phyloP scores from a whole-genome alignment of 1,139 yeast species.

The Saccharomyces hybrid region DNA sequence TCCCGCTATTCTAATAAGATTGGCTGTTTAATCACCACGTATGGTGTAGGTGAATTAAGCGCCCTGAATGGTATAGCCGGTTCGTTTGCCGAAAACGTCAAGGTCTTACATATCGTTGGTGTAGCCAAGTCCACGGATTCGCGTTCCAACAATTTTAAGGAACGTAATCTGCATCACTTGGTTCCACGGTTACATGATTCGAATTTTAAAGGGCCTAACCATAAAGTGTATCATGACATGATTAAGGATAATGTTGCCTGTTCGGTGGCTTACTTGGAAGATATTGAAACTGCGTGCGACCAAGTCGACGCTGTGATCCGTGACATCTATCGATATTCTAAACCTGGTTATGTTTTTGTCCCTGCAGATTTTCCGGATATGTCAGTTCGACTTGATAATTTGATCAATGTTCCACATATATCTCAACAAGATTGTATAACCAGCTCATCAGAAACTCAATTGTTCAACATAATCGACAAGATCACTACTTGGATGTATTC shows the following conservation, averaged over 20 bases:
- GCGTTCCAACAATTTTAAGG: constrained; percentile 24
- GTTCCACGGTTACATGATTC: constrained; percentile 51
- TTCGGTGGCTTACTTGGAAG: constrained; percentile 47
- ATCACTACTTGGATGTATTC: constrained; percentile 46
- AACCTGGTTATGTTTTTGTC: constrained; percentile 74
- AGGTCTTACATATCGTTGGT: constrained; percentile 61
- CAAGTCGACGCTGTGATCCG: constrained; percentile 59
- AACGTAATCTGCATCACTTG: constrained; percentile 67
- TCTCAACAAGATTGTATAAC: constrained; percentile 19
- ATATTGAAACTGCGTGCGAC: constrained; percentile 42
- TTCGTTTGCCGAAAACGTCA: constrained; percentile 57
- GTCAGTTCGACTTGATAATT: constrained; percentile 36
- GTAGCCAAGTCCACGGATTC: constrained; percentile 44
- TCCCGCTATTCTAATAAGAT: constrained; percentile 54
- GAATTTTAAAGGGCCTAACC: constrained; percentile 46
- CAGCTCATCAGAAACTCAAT: constrained; percentile 8
- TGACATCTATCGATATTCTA: constrained; percentile 47
- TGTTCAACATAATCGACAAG: constrained; percentile 34
- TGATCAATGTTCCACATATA: constrained; percentile 26
- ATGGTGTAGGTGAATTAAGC: constrained; percentile 67
- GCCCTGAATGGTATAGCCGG: constrained; percentile 64
- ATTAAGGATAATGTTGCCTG: constrained; percentile 52
- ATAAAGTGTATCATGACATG: constrained; percentile 54
- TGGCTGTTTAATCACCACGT: constrained; percentile 55
- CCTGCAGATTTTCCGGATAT: constrained; percentile 62